Conservation (phyloP, 345 rosid genomes). For the Mangifera indica region DNA sequence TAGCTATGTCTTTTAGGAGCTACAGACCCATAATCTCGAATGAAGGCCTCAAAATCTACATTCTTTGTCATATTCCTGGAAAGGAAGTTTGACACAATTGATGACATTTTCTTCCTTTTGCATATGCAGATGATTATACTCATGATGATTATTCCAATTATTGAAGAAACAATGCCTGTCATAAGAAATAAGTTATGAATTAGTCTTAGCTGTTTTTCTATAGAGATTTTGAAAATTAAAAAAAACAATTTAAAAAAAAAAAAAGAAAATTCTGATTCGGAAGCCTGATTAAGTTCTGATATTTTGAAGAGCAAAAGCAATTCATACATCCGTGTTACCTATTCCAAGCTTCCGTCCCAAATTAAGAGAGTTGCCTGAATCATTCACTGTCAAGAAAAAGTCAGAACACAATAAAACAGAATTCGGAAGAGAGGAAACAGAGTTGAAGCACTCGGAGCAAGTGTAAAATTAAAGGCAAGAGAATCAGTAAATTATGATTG, state of each 20-base stretch:
- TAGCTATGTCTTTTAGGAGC: background rate
- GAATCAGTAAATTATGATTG: too few relatives aligned
- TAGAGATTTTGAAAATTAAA: too few relatives aligned
- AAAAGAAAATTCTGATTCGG: background rate
- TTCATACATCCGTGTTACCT: slow-evolving; percentile 23
- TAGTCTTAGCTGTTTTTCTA: too few relatives aligned
- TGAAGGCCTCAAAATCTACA: background rate
- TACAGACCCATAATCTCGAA: background rate
- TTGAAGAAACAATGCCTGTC: too few relatives aligned
- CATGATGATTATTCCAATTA: too few relatives aligned
- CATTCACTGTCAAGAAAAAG: background rate
- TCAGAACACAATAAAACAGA: background rate
- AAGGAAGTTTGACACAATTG: background rate
- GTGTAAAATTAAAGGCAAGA: too few relatives aligned
- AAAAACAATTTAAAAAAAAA: too few relatives aligned
- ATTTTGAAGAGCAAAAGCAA: background rate
- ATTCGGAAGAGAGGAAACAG: slow-evolving; percentile 5
- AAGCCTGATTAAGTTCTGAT: background rate
- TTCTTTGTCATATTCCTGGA: background rate
- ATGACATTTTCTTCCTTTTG: background rate
- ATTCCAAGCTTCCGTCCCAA: slow-evolving; percentile 5
- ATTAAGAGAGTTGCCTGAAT: background rate
- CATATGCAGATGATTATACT: background rate
- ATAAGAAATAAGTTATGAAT: too few relatives aligned
- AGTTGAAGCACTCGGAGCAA: background rate